Conservation (phyloP, 2,329 filamentous ascomycete genomes). For the Hypoxylon sp. region DNA sequence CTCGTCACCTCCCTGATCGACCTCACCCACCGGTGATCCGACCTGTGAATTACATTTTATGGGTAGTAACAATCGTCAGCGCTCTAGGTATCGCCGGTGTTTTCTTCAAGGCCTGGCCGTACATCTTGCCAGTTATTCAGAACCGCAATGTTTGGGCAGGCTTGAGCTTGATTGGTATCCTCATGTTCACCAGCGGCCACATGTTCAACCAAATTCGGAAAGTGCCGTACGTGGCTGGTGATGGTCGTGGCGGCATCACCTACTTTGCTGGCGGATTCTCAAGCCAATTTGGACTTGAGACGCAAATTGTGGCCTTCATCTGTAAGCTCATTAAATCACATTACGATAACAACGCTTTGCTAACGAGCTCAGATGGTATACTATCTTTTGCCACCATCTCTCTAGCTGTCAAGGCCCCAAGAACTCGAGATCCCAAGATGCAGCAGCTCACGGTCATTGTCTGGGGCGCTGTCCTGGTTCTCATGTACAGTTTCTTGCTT, state of each 20-base stretch:
- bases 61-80: slow-evolving; percentile 75
- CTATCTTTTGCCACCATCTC: slow-evolving; percentile 91
- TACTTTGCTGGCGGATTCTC: slow-evolving; percentile 95
- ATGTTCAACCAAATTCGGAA: slow-evolving; percentile 99
- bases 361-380: slow-evolving; percentile 65
- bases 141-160: slow-evolving; percentile 96
- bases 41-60: slow-evolving; percentile 87
- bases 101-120: slow-evolving; percentile 78
- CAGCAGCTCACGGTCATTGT: slow-evolving; percentile 86
- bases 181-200: slow-evolving; percentile 94
- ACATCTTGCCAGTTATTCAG: slow-evolving; percentile 83
- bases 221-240: slow-evolving; percentile 88
- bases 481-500: slow-evolving; percentile 93
- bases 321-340: slow-evolving; percentile 72
- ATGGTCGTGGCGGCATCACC: slow-evolving; percentile 85
- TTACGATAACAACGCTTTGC: slow-evolving; percentile 17
- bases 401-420: slow-evolving; percentile 92
- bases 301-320: slow-evolving; percentile 91
- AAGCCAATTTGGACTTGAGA: slow-evolving; percentile 93
- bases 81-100: slow-evolving; percentile 77
- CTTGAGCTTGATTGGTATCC: slow-evolving; percentile 85
- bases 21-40: slow-evolving; percentile 83
- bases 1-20: slow-evolving; percentile 80
- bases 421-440: slow-evolving; percentile 79
- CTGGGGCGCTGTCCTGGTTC: slow-evolving; percentile 81